These are phyloP conservation scores for Capronia coronata DNA, from an alignment of 2,329 filamentous ascomycete species.

Conservation along the genomic window DNA sequence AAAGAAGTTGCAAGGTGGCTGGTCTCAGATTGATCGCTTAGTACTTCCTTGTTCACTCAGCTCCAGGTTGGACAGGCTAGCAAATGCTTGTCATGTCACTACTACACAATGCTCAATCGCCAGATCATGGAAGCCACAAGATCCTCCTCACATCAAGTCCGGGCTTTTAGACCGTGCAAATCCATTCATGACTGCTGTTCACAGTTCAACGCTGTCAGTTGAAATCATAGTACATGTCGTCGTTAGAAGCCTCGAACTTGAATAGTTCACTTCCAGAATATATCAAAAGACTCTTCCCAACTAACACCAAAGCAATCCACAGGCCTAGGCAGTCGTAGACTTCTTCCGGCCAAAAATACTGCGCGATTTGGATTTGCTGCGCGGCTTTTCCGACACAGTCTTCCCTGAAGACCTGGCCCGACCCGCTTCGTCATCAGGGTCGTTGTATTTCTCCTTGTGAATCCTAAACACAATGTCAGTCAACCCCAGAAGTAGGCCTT, in stretches of 20 bases:
- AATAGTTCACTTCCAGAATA: too few species aligned
- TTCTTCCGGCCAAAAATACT: slow-evolving; percentile 23
- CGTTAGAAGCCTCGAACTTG: slow-evolving; percentile 1
- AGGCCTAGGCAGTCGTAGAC: slow-evolving; percentile 1
- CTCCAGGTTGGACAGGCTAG: too few species aligned
- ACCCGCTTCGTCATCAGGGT: slow-evolving; percentile 16
- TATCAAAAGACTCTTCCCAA: too few species aligned
- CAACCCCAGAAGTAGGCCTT: not conserved
- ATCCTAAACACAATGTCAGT: slow-evolving; percentile 20
- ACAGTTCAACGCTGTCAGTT: not conserved
- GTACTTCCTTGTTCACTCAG: too few species aligned
- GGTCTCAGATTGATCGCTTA: too few species aligned
- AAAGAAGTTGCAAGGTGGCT: too few species aligned
- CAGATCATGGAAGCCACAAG: too few species aligned
- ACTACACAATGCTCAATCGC: too few species aligned
- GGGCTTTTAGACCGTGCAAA: too few species aligned
- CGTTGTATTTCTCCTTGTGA: slow-evolving; percentile 28
- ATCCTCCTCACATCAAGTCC: too few species aligned
- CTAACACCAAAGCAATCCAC: not conserved
- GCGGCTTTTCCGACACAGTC: slow-evolving; percentile 15
- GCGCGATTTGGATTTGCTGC: slow-evolving; percentile 24
- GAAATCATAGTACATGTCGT: slow-evolving; percentile 20
- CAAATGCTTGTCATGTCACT: too few species aligned
- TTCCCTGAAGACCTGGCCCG: slow-evolving; percentile 13
- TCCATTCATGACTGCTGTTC: not conserved